These are phyloP conservation scores for Quercus phellos DNA, from an alignment of 331 rosid species.

Conservation along the genomic window DNA sequence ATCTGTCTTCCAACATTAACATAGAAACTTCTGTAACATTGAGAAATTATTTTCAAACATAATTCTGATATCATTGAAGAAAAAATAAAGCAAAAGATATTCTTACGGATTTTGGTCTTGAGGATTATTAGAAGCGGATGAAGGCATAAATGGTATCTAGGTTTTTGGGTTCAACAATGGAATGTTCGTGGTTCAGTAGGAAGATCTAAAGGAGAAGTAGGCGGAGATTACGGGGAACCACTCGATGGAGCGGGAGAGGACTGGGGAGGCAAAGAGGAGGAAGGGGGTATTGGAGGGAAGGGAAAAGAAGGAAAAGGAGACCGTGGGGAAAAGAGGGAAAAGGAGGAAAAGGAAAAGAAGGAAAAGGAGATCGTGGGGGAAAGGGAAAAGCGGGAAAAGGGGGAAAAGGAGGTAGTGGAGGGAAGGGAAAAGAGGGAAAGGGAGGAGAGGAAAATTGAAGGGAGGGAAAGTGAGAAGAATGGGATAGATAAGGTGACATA, in stretches of 20 bases:
- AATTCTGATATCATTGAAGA: not conserved
- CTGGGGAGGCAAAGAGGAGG: not conserved
- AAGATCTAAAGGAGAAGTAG: constrained; percentile 24
- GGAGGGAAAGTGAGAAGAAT: no score
- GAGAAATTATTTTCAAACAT: not conserved
- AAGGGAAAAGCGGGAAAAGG: no score
- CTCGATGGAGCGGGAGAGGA: constrained; percentile 20
- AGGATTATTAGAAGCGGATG: constrained; percentile 27
- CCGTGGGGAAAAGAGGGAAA: no score
- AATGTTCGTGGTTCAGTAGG: constrained; percentile 34
- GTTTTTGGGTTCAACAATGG: constrained; percentile 36
- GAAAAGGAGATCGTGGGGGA: no score
- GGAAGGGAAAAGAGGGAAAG: constrained; percentile 5
- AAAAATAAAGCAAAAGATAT: not conserved
- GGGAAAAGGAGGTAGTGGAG: constrained; percentile 7
- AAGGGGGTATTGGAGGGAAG: constrained; percentile 26
- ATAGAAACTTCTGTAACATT: not conserved
- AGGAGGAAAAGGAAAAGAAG: not conserved
- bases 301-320: constrained; percentile 5
- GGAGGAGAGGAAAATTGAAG: no score
- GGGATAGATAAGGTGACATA: no score
- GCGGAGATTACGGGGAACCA: constrained; percentile 33
- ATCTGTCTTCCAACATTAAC: not conserved
- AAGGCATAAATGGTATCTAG: constrained; percentile 40
- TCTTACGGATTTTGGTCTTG: constrained; percentile 30